Conservation (phyloP, 345 rosid genomes). For the Eucalyptus sp. region DNA sequence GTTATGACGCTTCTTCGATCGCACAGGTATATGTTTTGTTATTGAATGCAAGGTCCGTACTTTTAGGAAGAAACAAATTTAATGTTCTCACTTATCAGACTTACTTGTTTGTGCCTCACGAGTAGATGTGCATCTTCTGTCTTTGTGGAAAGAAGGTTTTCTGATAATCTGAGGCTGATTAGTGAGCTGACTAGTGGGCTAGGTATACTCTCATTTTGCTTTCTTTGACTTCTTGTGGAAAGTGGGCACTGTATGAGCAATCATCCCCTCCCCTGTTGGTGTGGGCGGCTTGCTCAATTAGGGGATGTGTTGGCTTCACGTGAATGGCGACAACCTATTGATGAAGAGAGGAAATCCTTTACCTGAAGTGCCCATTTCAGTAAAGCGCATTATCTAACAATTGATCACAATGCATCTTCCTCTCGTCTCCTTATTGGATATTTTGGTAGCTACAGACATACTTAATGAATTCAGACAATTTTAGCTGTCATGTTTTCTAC, state of each 20-base stretch:
- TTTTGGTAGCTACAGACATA: neutral
- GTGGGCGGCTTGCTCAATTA: neutral
- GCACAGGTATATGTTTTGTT: conserved; percentile 43
- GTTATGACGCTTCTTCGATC: conserved; percentile 95
- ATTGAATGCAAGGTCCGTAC: neutral
- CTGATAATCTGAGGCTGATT: neutral
- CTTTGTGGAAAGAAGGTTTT: neutral
- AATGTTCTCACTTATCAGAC: neutral
- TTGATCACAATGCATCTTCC: neutral
- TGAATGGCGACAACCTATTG: neutral
- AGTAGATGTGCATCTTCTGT: neutral
- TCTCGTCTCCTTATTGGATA: neutral
- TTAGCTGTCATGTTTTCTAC: neutral
- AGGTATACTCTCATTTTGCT: neutral
- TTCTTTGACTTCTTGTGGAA: neutral
- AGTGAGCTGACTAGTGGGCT: neutral
- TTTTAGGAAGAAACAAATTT: neutral
- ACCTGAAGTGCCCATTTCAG: neutral
- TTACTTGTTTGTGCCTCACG: neutral
- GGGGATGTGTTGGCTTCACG: neutral
- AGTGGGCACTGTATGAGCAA: neutral
- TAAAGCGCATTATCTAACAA: neutral
- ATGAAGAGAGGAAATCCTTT: neutral
- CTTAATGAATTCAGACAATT: neutral
- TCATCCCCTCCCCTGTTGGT: neutral